Conservation (phyloP, 371 early-diverging fungal species). For the Mucor velutinosus region DNA sequence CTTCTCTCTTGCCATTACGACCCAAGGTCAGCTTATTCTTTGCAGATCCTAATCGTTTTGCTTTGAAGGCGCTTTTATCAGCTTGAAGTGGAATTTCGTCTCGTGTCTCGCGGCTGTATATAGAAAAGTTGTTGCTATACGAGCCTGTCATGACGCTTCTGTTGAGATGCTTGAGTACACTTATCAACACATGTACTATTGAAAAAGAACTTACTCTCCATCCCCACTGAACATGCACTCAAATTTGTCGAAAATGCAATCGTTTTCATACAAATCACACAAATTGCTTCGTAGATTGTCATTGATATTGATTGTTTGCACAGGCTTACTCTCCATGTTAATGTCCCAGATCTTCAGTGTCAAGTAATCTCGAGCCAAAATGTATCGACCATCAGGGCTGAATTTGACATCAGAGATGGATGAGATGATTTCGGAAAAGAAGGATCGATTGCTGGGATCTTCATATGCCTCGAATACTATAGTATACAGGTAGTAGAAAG, state of each 20-base stretch:
- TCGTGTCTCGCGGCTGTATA: conserved; percentile 77
- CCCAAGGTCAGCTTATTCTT: conserved; percentile 51
- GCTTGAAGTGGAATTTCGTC: conserved; percentile 92
- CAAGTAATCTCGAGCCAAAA: conserved; percentile 95
- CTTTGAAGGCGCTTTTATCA: conserved; percentile 96
- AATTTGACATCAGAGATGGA: conserved; percentile 97
- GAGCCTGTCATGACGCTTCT: conserved; percentile 92
- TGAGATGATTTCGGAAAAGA: conserved; percentile 98
- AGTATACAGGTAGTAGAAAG: background rate
- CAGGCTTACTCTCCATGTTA: conserved; percentile 93
- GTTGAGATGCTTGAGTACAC: background rate
- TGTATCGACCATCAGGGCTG: conserved; percentile 93
- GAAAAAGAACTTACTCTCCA: conserved; percentile 51
- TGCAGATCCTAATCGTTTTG: conserved; percentile 74
- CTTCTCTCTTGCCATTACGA: conserved; percentile 71
- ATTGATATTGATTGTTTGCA: conserved; percentile 93
- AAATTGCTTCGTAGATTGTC: conserved; percentile 92
- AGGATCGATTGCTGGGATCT: conserved; percentile 91
- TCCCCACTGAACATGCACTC: conserved; percentile 96
- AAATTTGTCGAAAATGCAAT: conserved; percentile 99
- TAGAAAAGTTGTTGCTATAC: conserved; percentile 95
- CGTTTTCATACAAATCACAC: conserved; percentile 98
- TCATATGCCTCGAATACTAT: conserved; percentile 93
- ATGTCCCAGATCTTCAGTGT: conserved; percentile 98
- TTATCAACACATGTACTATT: background rate